Percentiles rank a stretch among this genome's conserved stretches.
Conservation (phyloP, 208 protist species). For the Giardia muris region DNA sequence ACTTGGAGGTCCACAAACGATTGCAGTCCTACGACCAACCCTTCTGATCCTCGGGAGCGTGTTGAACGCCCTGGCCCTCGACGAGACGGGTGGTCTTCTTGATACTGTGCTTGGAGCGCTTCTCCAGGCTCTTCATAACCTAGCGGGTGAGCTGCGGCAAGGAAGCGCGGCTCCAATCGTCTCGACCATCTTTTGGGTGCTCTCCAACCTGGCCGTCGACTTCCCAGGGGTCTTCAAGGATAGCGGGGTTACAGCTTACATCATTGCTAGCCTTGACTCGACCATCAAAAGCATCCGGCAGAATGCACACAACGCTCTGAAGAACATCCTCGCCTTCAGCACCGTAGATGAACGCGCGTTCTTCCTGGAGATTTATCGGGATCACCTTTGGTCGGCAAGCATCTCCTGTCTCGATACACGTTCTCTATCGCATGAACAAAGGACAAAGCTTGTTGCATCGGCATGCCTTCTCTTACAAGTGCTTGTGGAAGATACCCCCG, state of each 20-base stretch:
- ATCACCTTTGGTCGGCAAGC: background rate
- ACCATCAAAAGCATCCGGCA: background rate
- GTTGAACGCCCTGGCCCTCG: background rate
- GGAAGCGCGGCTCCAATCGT: background rate
- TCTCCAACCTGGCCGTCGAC: background rate
- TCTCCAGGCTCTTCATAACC: background rate
- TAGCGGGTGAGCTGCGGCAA: background rate
- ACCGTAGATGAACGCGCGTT: background rate
- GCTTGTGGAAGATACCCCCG: no score
- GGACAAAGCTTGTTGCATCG: no score
- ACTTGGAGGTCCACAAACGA: background rate
- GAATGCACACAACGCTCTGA: background rate
- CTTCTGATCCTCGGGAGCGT: background rate
- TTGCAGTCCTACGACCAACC: background rate
- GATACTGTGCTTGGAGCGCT: background rate
- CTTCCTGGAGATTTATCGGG: background rate
- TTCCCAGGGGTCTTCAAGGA: background rate
- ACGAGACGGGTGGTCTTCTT: no score
- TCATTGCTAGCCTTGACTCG: background rate
- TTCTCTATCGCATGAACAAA: no score
- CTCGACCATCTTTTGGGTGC: background rate
- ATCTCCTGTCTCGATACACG: background rate
- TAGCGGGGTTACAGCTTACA: background rate
- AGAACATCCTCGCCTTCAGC: background rate
- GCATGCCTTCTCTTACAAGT: no score